Evolutionary conservation across 2,329 filamentous ascomycete genomes (phyloP).

Genomic region (Pseudodiploospora longispora): DNA sequence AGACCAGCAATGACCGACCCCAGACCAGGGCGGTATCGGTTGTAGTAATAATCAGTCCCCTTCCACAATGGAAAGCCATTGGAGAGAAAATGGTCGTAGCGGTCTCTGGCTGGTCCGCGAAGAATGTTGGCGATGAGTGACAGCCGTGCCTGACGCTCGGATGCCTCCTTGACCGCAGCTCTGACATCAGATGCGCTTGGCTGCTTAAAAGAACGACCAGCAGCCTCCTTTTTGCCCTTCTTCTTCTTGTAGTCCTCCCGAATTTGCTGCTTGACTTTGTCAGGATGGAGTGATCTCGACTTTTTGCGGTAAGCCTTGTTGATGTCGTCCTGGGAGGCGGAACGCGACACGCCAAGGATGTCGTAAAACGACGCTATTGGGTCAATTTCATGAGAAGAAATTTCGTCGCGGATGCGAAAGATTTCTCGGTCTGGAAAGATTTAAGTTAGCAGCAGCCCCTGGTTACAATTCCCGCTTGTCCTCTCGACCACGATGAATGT

Average conservation of each 20-base stretch:
- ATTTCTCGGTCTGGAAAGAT: slow-evolving; percentile 76
- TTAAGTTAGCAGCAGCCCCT: not conserved
- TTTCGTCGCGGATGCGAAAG: slow-evolving; percentile 87
- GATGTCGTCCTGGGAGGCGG: slow-evolving; percentile 77
- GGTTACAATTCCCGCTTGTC: not conserved
- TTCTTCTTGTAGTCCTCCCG: slow-evolving; percentile 55
- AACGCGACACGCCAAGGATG: slow-evolving; percentile 69
- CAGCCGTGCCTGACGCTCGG: slow-evolving; percentile 75
- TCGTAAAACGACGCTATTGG: slow-evolving; percentile 84
- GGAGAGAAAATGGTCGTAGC: slow-evolving; percentile 88
- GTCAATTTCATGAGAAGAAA: slow-evolving; percentile 69
- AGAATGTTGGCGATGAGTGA: slow-evolving; percentile 81
- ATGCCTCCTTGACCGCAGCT: slow-evolving; percentile 70
- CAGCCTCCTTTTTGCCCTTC: slow-evolving; percentile 43
- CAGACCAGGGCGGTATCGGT: slow-evolving; percentile 81
- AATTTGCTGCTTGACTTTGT: slow-evolving; percentile 87
- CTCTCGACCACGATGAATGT: not conserved
- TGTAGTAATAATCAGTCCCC: slow-evolving; percentile 97
- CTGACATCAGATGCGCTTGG: slow-evolving; percentile 69
- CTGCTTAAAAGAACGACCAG: slow-evolving; percentile 59
- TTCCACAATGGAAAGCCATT: slow-evolving; percentile 96
- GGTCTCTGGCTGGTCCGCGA: slow-evolving; percentile 67
- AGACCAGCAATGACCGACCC: slow-evolving; percentile 75
- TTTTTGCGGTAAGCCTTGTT: slow-evolving; percentile 91
- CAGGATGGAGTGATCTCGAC: slow-evolving; percentile 76